Evolutionary conservation across 2,329 filamentous ascomycete genomes (phyloP), one percentile per base, ranked within the genome.

Genomic region (Alternaria incomplexa): DNA sequence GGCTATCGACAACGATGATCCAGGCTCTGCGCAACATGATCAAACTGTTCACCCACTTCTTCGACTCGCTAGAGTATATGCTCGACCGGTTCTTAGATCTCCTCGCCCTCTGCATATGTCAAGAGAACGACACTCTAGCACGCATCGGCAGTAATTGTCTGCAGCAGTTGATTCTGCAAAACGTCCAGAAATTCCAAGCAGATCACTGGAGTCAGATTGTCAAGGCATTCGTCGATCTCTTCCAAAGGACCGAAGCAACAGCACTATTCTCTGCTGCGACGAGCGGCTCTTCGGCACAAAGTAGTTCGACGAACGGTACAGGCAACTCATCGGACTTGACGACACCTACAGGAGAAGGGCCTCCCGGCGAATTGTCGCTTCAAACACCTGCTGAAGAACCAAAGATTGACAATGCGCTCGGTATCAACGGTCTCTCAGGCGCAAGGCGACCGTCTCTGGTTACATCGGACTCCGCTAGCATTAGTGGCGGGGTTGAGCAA

Each of bases 1-100:
- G 96, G 96, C 86, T 99, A 23, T 98, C 96, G 1, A 99, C 96
- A 0, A 99, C 96, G 9, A 97, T 99, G 93, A 99, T 99, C 44
- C 96, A 99, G 79, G 96, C 96, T 2, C 84, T 99, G 58, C 90
- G 96, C 62, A 97, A 98, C 81, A 97, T 99, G 92, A 98, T 99
- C 73, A 95, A 93, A 1, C 87, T 99, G 23, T 99, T 99, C 80
- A 99, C 96, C 0, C 96, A 99, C 81, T 99, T 98, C 81, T 99
- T 99, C 69, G 93, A 96, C 62, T 90, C 93, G 0, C 84, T 99
- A 10, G 93, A 98, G 81, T 97, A 97, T 77, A 99, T 99, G 96
- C 87, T 99, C 17, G 93, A 97, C 79, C 88, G 96, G n/a, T 98
- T 99, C 79, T 83, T 99, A 40, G 95, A 98, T 79, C 87, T 99